Evolutionary conservation across 2,329 filamentous ascomycete genomes (phyloP).

Genomic region (Dichotomopilus funicola): DNA sequence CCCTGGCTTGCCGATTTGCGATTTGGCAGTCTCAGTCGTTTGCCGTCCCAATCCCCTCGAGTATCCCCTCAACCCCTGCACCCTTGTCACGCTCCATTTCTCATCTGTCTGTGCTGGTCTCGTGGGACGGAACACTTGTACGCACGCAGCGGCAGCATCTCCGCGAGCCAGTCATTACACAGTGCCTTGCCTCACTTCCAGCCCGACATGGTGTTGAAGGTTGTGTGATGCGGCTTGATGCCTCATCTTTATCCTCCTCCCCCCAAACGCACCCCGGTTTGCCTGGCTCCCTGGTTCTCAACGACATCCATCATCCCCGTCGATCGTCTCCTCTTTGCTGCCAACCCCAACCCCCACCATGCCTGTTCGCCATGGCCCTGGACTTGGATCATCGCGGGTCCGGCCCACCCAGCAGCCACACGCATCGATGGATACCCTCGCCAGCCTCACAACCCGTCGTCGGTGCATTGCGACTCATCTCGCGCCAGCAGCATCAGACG

Average conservation of each 20-base stretch:
- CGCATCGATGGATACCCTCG: conserved; percentile 16
- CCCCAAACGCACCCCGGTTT: neutral
- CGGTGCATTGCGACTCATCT: conserved; percentile 20
- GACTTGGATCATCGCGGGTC: conserved; percentile 16
- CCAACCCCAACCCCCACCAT: conserved; percentile 15
- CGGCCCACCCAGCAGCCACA: conserved; percentile 14
- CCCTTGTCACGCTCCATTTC: neutral
- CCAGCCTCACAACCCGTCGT: conserved; percentile 13
- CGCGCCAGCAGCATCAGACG: conserved; percentile 19
- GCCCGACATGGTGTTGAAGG: too few species aligned
- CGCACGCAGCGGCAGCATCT: too few species aligned
- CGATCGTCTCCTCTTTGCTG: neutral
- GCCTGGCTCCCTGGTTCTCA: neutral
- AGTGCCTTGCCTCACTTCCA: too few species aligned
- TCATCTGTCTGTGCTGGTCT: too few species aligned
- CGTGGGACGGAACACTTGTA: too few species aligned
- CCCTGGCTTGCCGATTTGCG: neutral
- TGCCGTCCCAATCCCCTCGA: neutral
- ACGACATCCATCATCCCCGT: neutral
- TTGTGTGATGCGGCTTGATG: too few species aligned
- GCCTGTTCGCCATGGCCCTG: conserved; percentile 21
- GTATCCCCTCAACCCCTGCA: neutral
- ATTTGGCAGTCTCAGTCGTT: neutral
- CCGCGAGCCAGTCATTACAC: too few species aligned
- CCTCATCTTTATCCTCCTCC: too few species aligned